phyloP scores from a whole-genome alignment of 306 rosid species.

The Malus fusca region DNA sequence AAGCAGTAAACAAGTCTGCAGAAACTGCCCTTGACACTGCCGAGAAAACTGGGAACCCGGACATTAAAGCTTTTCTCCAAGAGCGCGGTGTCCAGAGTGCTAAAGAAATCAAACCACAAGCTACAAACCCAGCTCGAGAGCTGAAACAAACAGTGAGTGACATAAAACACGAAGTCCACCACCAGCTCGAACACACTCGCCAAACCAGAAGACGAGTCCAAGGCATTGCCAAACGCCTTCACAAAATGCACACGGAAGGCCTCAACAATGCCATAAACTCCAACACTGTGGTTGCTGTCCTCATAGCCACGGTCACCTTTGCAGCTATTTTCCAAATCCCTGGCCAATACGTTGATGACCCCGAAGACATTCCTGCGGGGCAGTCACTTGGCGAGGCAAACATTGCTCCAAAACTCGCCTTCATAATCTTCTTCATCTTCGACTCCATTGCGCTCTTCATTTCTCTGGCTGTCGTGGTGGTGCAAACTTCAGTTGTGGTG shows the following conservation, averaged over 20 bases:
- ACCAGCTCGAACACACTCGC: conserved; percentile 91
- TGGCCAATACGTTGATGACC: conserved; percentile 75
- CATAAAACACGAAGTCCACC: conserved; percentile 85
- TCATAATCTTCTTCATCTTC: conserved; percentile 67
- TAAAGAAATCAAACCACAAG: conserved; percentile 48
- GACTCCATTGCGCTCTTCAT: conserved; percentile 88
- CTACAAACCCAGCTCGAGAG: conserved; percentile 55
- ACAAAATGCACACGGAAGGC: conserved; percentile 88
- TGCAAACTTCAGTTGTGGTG: conserved; percentile 89
- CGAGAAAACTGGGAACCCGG: conserved; percentile 52
- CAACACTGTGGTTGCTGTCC: conserved; percentile 91
- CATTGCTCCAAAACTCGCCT: conserved; percentile 54
- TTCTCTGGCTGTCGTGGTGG: conserved; percentile 91
- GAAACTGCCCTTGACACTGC: conserved; percentile 96
- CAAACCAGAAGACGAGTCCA: conserved; percentile 89
- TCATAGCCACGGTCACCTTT: conserved; percentile 92
- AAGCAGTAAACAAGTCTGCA: conserved; percentile 49
- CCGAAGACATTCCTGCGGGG: conserved; percentile 39
- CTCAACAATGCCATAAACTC: conserved; percentile 97
- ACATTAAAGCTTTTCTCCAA: conserved; percentile 40
- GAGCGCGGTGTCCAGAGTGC: conserved; percentile 71
- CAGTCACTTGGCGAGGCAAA: conserved; percentile 78
- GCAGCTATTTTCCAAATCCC: conserved; percentile 95
- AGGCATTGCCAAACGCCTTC: conserved; percentile 92
- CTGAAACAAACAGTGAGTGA: conserved; percentile 91